These are phyloP conservation scores for Berkeleyomyces rouxiae DNA, from an alignment of 2,329 filamentous ascomycete species.

Conservation along the genomic window DNA sequence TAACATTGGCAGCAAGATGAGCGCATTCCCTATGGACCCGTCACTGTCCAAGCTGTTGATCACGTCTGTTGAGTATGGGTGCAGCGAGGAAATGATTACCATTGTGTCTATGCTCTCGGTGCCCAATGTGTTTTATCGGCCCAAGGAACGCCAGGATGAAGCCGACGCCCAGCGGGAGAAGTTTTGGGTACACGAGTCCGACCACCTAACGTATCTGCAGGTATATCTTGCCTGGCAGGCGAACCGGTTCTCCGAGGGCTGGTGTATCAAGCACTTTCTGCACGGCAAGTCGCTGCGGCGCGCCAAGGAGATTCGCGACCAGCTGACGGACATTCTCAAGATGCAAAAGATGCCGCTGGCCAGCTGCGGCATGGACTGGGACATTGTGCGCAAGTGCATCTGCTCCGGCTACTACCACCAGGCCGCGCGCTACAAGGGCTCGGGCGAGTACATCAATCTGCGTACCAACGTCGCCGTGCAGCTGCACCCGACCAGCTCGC, in stretches of 20 bases:
- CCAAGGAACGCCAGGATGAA: conserved; percentile 92
- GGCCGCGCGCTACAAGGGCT: conserved; percentile 86
- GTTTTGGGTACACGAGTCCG: conserved; percentile 95
- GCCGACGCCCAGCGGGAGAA: conserved; percentile 91
- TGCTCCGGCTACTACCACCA: conserved; percentile 98
- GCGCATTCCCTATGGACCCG: conserved; percentile 94
- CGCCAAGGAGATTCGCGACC: conserved; percentile 86
- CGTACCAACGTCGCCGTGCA: conserved; percentile 88
- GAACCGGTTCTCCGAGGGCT: conserved; percentile 76
- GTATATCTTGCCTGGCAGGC: conserved; percentile 92
- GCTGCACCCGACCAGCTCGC: conserved; percentile 79
- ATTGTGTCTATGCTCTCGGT: conserved; percentile 98
- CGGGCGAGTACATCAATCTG: conserved; percentile 94
- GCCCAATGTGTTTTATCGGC: conserved; percentile 89
- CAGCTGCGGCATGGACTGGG: conserved; percentile 93
- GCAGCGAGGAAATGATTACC: conserved; percentile 93
- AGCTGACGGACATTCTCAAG: conserved; percentile 84
- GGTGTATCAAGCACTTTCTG: conserved; percentile 86
- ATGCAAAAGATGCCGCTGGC: conserved; percentile 74
- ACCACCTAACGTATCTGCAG: conserved; percentile 87
- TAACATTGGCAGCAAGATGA: conserved; percentile 77
- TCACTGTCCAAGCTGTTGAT: conserved; percentile 89
- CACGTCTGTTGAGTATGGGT: conserved; percentile 74
- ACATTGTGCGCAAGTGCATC: conserved; percentile 86
- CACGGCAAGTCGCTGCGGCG: conserved; percentile 86